Evolutionary conservation across 768 basidiomycete genomes (phyloP).

Genomic region (Kwoniella dendrophila): DNA sequence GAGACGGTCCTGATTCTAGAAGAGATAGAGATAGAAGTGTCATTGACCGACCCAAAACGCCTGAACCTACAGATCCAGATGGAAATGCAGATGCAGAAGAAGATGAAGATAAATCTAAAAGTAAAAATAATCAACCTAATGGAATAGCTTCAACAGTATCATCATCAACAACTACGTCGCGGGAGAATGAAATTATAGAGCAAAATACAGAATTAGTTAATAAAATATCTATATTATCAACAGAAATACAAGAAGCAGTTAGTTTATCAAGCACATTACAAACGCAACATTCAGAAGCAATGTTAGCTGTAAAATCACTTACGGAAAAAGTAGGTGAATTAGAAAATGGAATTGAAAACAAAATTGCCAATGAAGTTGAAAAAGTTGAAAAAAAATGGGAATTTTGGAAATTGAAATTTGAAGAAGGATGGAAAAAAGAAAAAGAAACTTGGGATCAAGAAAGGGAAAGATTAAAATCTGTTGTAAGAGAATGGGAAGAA

Average conservation of each 20-base stretch:
- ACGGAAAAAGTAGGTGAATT: constrained; percentile 48
- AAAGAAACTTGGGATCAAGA: constrained; percentile 82
- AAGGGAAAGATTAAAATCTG: constrained; percentile 70
- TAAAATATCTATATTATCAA: constrained; percentile 66
- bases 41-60: constrained; percentile 73
- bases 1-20: constrained; percentile 11
- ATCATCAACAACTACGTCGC: not conserved
- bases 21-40: constrained; percentile 52
- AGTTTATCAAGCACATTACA: constrained; percentile 73
- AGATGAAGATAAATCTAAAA: constrained; percentile 53
- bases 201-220: constrained; percentile 64
- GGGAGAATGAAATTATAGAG: constrained; percentile 41
- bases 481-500: constrained; percentile 80
- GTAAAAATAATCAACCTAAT: not conserved
- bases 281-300: constrained; percentile 74
- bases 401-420: constrained; percentile 77
- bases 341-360: constrained; percentile 44
- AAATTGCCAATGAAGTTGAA: constrained; percentile 47
- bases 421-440: constrained; percentile 75
- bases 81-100: constrained; percentile 56
- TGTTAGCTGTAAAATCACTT: constrained; percentile 58
- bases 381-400: constrained; percentile 57
- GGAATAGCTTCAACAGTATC: constrained; percentile 1
- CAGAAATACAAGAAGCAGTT: constrained; percentile 75
- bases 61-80: constrained; percentile 63